Evolutionary conservation across 345 rosid species (phyloP), one percentile per base, ranked within the genome.

Genomic region (Eucalyptus erythrocorys): DNA sequence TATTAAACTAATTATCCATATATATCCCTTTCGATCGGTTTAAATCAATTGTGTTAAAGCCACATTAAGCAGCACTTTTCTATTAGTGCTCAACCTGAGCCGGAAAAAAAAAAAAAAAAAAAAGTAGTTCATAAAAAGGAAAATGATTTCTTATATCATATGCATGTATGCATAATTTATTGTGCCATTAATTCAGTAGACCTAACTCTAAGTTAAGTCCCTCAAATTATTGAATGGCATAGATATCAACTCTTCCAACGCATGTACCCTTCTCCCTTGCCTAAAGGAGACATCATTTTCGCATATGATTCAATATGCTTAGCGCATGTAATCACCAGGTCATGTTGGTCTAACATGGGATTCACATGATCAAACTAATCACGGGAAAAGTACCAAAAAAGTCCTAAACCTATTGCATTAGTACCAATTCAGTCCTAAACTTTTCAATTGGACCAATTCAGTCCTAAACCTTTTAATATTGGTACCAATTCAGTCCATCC

Each of bases 251-350:
- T 13, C 14, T 59, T 6, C 32, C 2, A 1, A 4, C 4, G 1
- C 68, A 11, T 12, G 68, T 12, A 27, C 34, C n/a, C 32, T 27
- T 30, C 1, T 57, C 64, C 64, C 64, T 2, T 0, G 6, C 7
- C n/a, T 26, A 57, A 57, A 57, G 64, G 64, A 57, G 64, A 57
- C 32, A 27, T 59, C 66, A 59, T 59, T 59, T 59, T 5, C 2
- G 4, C 32, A 59, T 30, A 12, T 27, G 66, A 7, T 59, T 3
- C 2, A 59, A 59, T 13, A 59, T 59, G 68, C 68, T 59, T 30
- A 59, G 16, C 1, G 16, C 7, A 59, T 27, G 7, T 27, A 30
- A 27, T 59, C 2, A 0, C 15, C 2, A 6, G 2, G 34, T 12
- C 7, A 59, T 27, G 68, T 12, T 1, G 10, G 2, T 51, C 57